These are phyloP conservation scores for Colletotrichum tamarilloi DNA, from an alignment of 2,329 filamentous ascomycete species.

Conservation along the genomic window DNA sequence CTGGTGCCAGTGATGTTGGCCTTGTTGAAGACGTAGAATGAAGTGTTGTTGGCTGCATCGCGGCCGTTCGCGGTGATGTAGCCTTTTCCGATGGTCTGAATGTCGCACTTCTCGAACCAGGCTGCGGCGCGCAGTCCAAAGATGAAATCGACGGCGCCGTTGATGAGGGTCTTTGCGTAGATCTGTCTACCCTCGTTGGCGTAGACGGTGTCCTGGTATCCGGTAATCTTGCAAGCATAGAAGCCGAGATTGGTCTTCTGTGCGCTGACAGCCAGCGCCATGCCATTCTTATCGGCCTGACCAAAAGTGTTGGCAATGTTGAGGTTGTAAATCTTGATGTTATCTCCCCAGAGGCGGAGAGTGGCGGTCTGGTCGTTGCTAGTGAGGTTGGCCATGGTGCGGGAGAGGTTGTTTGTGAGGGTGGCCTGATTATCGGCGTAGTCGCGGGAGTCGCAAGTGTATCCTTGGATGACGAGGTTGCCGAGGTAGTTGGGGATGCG, in stretches of 20 bases:
- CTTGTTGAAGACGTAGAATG: conserved; percentile 59
- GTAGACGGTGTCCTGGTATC: conserved; percentile 69
- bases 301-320: conserved; percentile 57
- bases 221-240: conserved; percentile 62
- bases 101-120: conserved; percentile 65
- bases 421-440: conserved; percentile 64
- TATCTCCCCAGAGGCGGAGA: conserved; percentile 62
- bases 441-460: conserved; percentile 56
- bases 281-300: conserved; percentile 58
- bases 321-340: conserved; percentile 61
- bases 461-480: conserved; percentile 64
- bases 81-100: conserved; percentile 57
- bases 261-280: conserved; percentile 65
- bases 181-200: conserved; percentile 63
- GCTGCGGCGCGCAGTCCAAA: conserved; percentile 64
- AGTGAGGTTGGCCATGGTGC: conserved; percentile 51
- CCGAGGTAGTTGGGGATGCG: conserved; percentile 19
- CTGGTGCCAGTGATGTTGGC: conserved; percentile 49
- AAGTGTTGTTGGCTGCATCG: conserved; percentile 53
- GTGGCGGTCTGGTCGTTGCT: conserved; percentile 56
- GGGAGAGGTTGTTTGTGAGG: conserved; percentile 41
- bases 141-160: conserved; percentile 69
- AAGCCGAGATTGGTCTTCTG: conserved; percentile 49
- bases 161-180: conserved; percentile 64
- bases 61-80: conserved; percentile 60